Base-by-base conservation (phyloP, 1,139 yeast species). In the Nakaseomyces bracarensis region DNA sequence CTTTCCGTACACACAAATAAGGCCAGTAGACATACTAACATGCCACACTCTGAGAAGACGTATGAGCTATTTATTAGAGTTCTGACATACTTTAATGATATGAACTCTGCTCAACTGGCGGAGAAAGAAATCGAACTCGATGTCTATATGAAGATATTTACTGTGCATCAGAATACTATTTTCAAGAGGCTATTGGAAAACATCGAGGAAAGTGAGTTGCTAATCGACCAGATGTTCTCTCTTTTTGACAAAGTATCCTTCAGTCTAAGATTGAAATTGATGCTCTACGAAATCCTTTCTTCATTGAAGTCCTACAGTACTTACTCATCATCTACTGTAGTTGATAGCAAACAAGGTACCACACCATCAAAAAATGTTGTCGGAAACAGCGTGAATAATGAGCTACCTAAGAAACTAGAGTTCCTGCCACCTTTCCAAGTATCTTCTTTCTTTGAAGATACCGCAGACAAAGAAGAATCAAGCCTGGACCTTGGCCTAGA, bases 251-350 rank as follows among this genome's bases (percentile, higher is more conserved):
- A 55, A 33, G 47, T 56, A 4, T 54, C 56, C 9, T 52, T 60
- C 28, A 70, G 70, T 51, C 74, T 75, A 39, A 74, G 74, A 48
- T 57, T 81, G 46, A 74, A 73, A 51, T 74, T 81, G 42, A 62
- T 81, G 48, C 62, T 81, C 1, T 79, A 79, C 52, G 91, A 82
- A 55, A 67, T 81, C 36, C 60, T 81, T 31, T 63, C 78, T 2
- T 71, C 83, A 3, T 64, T 80, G 53, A 79, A 78, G 53, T 54
- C 63, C 1, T 55, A 51, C 36, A 47, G 55, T 27, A 49, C 55
- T 4, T 57, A 55, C 38, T 44, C 47, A 8, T 43, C 56, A 2
- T 7, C 25, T 7, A 10, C 25, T 10, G 10, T 10, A 6, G 48
- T 51, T 8, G 43, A 41, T 3, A 20, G 25, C 27, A 25, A 16